These are phyloP conservation scores for Tolypocladium amazonense DNA, from an alignment of 2,329 filamentous ascomycete species.

Conservation along the genomic window DNA sequence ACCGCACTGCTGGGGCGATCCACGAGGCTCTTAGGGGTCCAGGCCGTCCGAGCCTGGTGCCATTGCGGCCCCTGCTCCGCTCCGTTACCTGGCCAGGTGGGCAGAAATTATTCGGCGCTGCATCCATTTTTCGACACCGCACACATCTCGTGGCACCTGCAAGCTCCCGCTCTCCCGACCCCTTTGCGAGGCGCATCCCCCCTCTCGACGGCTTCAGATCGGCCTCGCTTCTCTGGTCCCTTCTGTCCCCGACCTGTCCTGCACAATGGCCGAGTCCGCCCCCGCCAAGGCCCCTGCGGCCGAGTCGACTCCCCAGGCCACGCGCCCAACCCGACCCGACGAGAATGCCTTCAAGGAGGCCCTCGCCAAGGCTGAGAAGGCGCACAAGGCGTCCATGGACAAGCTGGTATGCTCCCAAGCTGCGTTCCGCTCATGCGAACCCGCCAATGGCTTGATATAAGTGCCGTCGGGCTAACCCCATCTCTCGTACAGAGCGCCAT, in stretches of 20 bases:
- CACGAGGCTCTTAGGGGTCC: not conserved
- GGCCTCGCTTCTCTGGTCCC: constrained; percentile 5
- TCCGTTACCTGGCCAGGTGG: not conserved
- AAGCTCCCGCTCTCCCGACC: constrained; percentile 1
- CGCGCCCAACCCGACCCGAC: constrained; percentile 77
- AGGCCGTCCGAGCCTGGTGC: not conserved
- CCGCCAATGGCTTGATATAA: not conserved
- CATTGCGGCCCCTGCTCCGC: not conserved
- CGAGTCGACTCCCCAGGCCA: constrained; percentile 23
- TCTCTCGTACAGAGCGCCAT: constrained; percentile 64
- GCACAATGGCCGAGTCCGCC: constrained; percentile 33
- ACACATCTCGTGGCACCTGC: constrained; percentile 4
- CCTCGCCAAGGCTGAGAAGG: constrained; percentile 76
- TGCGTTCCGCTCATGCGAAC: not conserved
- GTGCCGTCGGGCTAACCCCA: not conserved
- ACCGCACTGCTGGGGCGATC: not conserved
- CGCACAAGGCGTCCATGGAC: constrained; percentile 67
- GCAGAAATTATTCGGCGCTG: not conserved
- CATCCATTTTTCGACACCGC: constrained; percentile 1
- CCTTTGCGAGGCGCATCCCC: not conserved
- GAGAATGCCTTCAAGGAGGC: constrained; percentile 73
- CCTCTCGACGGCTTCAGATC: not conserved
- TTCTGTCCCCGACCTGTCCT: constrained; percentile 16
- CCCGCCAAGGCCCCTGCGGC: constrained; percentile 33
- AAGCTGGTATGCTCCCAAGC: constrained; percentile 24